A percentile compares a stretch with the other conserved stretches of the same genome.
Conservation (phyloP, 768 basidiomycete species). For the Hemileccinum impolitum region DNA sequence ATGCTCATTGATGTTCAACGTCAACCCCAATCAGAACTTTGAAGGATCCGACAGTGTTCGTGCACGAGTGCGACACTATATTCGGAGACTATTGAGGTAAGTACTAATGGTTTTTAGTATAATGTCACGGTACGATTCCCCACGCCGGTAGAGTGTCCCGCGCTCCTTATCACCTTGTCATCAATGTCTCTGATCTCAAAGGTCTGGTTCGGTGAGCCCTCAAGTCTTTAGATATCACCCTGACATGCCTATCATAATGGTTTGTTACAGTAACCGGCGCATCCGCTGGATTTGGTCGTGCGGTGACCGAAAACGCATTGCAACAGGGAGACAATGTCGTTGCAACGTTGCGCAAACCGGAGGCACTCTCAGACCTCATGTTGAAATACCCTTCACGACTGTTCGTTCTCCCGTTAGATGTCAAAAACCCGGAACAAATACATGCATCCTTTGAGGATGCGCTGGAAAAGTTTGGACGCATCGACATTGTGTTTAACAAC, state of each 20-base stretch:
- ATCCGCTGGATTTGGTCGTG: conserved; percentile 38
- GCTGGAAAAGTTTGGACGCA: conserved; percentile 35
- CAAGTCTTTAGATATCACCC: background rate
- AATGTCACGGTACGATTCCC: background rate
- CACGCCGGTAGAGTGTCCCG: background rate
- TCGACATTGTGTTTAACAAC: conserved; percentile 48
- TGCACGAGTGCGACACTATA: too few species aligned
- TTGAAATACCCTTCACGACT: conserved; percentile 31
- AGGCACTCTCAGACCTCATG: conserved; percentile 28
- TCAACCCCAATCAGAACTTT: too few species aligned
- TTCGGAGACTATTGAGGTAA: too few species aligned
- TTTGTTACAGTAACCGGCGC: conserved; percentile 37
- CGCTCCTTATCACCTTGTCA: background rate
- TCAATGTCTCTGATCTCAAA: conserved; percentile 10
- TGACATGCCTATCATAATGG: background rate
- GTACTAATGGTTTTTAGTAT: background rate
- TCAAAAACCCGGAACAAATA: conserved; percentile 32
- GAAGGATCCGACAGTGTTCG: too few species aligned
- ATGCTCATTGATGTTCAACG: too few species aligned
- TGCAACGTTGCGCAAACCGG: conserved; percentile 38
- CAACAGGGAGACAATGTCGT: conserved; percentile 38
- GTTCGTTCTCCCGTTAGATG: conserved; percentile 39
- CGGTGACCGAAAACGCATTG: conserved; percentile 34
- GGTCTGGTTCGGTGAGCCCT: conserved; percentile 24
- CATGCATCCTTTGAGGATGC: conserved; percentile 33